Conservation (phyloP, 352 stramenopile genomes). For the Globisporangium viniferum region DNA sequence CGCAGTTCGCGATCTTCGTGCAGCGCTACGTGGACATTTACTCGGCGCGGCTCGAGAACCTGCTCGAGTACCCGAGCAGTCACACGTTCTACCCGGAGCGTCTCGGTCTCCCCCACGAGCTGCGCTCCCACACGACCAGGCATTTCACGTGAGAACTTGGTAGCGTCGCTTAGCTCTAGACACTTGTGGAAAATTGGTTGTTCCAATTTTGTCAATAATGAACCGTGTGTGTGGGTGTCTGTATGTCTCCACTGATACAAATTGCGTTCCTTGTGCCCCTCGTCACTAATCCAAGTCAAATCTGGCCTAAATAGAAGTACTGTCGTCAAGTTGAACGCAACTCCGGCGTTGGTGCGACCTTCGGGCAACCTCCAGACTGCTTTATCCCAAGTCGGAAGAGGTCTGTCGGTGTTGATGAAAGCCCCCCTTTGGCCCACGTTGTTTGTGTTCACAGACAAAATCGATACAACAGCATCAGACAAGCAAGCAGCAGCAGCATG, state of each 20-base stretch:
- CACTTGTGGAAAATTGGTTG: background rate
- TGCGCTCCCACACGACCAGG: conserved; percentile 6
- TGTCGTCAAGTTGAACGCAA: too few species aligned
- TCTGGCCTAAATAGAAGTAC: too few species aligned
- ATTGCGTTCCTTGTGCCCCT: too few species aligned
- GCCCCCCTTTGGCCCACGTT: background rate
- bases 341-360: too few species aligned
- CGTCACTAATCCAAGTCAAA: too few species aligned
- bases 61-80: conserved; percentile 76
- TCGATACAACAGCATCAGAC: background rate
- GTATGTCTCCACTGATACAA: too few species aligned
- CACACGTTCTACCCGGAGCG: conserved; percentile 86
- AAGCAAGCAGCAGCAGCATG: conserved; percentile 22
- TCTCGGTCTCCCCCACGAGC: conserved; percentile 57
- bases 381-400: too few species aligned
- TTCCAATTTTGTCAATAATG: too few species aligned
- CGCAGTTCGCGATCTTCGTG: conserved; percentile 84
- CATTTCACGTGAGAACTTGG: background rate
- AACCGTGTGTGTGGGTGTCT: too few species aligned
- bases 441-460: background rate
- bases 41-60: conserved; percentile 78
- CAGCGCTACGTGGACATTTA: conserved; percentile 89
- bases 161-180: background rate
- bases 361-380: too few species aligned
- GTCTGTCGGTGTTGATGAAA: background rate